Conservation (phyloP, 345 rosid species). For the Boechera retrofracta region DNA sequence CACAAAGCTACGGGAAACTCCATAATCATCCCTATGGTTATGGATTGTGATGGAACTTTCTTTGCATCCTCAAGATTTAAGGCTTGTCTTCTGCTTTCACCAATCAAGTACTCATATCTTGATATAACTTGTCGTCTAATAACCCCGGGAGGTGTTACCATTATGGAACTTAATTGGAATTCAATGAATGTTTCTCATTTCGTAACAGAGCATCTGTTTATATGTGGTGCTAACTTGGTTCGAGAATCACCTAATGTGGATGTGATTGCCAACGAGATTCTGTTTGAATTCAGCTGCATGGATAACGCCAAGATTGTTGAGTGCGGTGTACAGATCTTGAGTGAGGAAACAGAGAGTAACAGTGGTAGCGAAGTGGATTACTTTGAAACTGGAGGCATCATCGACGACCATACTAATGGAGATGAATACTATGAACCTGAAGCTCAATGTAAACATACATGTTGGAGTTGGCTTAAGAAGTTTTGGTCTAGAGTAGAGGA, state of each 20-base stretch:
- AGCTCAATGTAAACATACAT: background rate
- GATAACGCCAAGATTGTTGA: conserved; percentile 11
- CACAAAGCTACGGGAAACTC: conserved; percentile 10
- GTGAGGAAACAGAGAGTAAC: background rate
- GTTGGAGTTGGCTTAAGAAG: conserved; percentile 4
- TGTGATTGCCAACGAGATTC: background rate
- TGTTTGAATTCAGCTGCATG: background rate
- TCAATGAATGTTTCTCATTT: conserved; percentile 1
- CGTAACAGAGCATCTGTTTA: conserved; percentile 1
- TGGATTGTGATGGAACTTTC: background rate
- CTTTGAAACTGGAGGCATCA: background rate
- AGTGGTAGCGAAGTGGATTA: background rate
- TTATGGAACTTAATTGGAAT: background rate
- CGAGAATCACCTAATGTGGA: background rate
- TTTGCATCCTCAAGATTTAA: background rate
- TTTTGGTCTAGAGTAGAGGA: background rate
- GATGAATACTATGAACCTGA: background rate
- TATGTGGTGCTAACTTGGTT: conserved; percentile 14
- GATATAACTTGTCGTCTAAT: background rate
- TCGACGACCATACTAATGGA: background rate
- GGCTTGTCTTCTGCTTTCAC: background rate
- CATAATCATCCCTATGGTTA: background rate
- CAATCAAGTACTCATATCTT: background rate
- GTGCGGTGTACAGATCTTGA: conserved; percentile 27
- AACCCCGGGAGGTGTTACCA: background rate